Conservation (phyloP, 208 protist species). For the Trypanosoma lewisi region DNA sequence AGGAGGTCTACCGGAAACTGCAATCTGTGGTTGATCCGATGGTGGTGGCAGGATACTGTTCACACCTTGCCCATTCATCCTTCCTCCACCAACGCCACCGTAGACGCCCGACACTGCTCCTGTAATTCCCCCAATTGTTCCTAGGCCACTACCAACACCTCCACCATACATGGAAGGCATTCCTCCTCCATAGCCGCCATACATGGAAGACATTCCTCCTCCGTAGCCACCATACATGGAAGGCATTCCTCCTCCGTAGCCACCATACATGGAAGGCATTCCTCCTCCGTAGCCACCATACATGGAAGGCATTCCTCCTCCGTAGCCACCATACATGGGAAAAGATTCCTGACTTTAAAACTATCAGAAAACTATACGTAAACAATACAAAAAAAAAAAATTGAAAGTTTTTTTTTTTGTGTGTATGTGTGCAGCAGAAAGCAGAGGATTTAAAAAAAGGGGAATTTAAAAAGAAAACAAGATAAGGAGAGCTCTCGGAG, state of each 20-base stretch:
- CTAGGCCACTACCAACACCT: constrained; percentile 24
- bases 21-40: constrained; percentile 10
- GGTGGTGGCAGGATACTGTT: constrained; percentile 16
- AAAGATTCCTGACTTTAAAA: constrained; percentile 25
- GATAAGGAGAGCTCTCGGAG: no score
- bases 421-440: no score
- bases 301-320: constrained; percentile 34
- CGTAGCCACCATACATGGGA: constrained; percentile 33
- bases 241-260: constrained; percentile 33
- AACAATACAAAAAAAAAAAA: no score
- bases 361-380: no score
- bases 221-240: constrained; percentile 43
- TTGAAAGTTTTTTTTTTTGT: no score
- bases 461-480: no score
- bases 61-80: constrained; percentile 14
- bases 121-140: constrained; percentile 13
- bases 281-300: constrained; percentile 29
- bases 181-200: constrained; percentile 28
- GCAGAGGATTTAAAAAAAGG: no score
- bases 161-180: constrained; percentile 19
- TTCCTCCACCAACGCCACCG: no score
- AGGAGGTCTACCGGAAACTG: constrained; percentile 9
- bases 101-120: constrained; percentile 21
- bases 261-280: constrained; percentile 22
- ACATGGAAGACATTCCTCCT: constrained; percentile 24